A percentile compares a stretch with the other conserved stretches of the same genome.
These are phyloP conservation scores for Ajuga chamaepitys DNA, from an alignment of 257 asterid species.

Conservation along the genomic window DNA sequence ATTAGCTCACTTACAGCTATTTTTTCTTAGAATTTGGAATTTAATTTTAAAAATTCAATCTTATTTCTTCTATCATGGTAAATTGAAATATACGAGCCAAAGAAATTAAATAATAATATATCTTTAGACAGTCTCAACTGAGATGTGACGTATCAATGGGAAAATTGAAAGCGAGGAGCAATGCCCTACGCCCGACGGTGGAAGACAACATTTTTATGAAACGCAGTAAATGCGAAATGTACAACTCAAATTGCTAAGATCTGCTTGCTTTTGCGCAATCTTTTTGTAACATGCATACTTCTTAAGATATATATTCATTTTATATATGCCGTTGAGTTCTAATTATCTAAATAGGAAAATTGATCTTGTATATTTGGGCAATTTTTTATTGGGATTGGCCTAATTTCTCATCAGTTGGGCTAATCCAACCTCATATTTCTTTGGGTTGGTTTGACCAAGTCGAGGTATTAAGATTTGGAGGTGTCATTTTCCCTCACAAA, in stretches of 20 bases:
- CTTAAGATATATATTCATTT: no score
- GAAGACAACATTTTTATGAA: not conserved
- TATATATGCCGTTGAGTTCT: no score
- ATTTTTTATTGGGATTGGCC: no score
- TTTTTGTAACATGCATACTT: no score
- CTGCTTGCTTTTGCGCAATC: not conserved
- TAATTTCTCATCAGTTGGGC: no score
- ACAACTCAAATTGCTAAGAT: slow-evolving; percentile 3
- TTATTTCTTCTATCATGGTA: not conserved
- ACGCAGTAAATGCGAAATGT: slow-evolving; percentile 2
- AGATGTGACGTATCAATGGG: slow-evolving; percentile 20
- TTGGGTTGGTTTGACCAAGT: no score
- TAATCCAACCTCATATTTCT: no score
- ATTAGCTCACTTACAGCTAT: not conserved
- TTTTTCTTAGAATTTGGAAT: not conserved
- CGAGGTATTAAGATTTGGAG: no score
- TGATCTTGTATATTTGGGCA: no score
- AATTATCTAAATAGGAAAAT: no score
- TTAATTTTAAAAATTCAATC: not conserved
- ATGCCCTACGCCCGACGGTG: slow-evolving; percentile 17
- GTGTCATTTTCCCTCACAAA: no score
- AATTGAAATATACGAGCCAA: not conserved
- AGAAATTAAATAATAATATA: not conserved
- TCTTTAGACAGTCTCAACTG: slow-evolving; percentile 4
- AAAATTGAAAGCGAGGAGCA: slow-evolving; percentile 1